Base-by-base conservation (phyloP, 2,329 filamentous ascomycete species). In the Fusarium chuoi region DNA sequence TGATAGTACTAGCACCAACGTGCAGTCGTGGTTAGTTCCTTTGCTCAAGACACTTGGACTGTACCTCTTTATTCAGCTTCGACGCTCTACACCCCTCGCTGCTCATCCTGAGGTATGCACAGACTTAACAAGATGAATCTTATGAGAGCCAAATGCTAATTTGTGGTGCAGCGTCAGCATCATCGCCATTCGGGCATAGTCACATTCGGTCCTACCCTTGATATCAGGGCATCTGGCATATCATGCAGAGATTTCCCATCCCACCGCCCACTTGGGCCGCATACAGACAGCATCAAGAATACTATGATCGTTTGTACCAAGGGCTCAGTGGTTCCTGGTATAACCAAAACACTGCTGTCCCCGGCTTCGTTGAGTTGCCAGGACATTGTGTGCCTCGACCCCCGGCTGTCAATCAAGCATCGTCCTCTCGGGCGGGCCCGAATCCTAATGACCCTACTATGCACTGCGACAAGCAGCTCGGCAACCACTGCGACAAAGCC, bases 171-270 rank as follows among this genome's bases (percentile, higher is more conserved):
- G 35, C 39, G 18, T 39, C 20, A 39, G 24, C 35, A 39, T 39
- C 35, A 28, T 28, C 30, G 13, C 18, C 35, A 17, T 48, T 8
- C 24, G 24, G 18, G 14, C 14, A 28, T 39, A 39, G 24, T 39
- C 7, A 39, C n/a, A 28, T n/a, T 28, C 35, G 28, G 51, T 39
- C 51, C 51, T 39, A 22, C 35, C 20, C 51, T 24, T 39, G 20
- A 39, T 39, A 39, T 39, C 51, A 28, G 35, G 51, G 14, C 3
- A n/a, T 28, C 18, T 17, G n/a, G 30, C 38, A 22, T 15, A 12
- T 35, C 54, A 73, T 73, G 72, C n/a, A 15, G 7, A 33, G 24
- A 62, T 57, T 3, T 55, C 74, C 9, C 62, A 68, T 6, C 59
- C 68, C 12, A 26, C 60, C 6, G 18, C 49, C 49, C 66, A 58